Base-by-base conservation (phyloP, 2,329 filamentous ascomycete genomes). In the Stemphylium vesicarium region DNA sequence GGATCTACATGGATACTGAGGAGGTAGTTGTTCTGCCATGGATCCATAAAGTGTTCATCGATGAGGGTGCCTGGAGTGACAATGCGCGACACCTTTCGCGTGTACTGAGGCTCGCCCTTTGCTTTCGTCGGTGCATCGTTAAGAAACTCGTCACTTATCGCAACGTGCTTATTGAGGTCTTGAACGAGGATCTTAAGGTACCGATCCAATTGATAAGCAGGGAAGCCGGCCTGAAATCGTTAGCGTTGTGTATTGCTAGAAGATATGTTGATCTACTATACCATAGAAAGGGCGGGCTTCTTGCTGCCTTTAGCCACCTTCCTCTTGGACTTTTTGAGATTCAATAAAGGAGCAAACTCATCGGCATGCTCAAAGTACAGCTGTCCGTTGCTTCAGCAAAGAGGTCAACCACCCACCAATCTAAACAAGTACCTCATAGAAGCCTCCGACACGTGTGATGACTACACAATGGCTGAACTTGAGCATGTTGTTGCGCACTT, bases 41-140 rank as follows among this genome's bases (percentile, higher is more conserved):
- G 91, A 72, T 98, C 91, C 81, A 99, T 92, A 75, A 98, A 99
- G 66, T 92, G 93, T 77, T 99, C 95, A 75, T 99, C 95, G 63
- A 99, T 96, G 49, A 99, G 81, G 1, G 95, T 99, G 16, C 95
- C 95, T 1, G 95, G 92, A 0, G 95, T 98, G 69, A 99, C 87
- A 64, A 99, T 88, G 53, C 95, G 88, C 15, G 91, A 85, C 12
- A 99, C 92, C 64, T 82, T 87, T 22, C 95, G 88, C 72, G 96
- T 90, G 73, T 95, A 96, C 80, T 94, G 82, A 60, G 94, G 79
- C 3, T 91, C 92, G 12, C 91, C 91, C 71, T 88, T 94, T 61
- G 88, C 79, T 75, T 86, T 91, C 51, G 86, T 86, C 3, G 87
- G 81, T 4, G 85, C 81, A 60, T 87, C 83, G 68, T 95, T 90